These are phyloP conservation scores for Flaveria ramosissima DNA, from an alignment of 129 eudicot genomes.

Conservation along the genomic window DNA sequence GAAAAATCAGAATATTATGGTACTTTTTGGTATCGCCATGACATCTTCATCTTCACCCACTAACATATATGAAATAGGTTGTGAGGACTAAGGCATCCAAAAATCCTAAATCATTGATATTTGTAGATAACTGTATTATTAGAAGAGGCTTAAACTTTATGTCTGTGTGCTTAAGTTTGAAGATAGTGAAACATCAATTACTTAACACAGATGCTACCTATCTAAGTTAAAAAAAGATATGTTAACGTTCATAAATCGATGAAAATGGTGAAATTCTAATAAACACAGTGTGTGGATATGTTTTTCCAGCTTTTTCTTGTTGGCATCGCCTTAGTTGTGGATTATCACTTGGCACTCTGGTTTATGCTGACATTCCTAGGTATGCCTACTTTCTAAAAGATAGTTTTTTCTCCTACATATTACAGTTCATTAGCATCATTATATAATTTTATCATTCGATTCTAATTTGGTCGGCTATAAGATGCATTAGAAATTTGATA, in stretches of 20 bases:
- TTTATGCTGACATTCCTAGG: slow-evolving; percentile 69
- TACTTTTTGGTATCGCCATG: neutral
- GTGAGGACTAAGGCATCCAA: slow-evolving; percentile 7
- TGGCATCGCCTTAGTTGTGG: slow-evolving; percentile 66
- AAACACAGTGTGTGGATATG: neutral
- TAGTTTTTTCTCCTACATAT: neutral
- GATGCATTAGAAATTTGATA: slow-evolving; percentile 18
- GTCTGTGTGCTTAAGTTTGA: neutral
- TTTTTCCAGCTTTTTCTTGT: slow-evolving; percentile 67
- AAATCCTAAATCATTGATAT: neutral
- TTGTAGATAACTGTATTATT: slow-evolving; percentile 16
- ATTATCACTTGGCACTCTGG: slow-evolving; percentile 89
- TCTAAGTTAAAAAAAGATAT: neutral
- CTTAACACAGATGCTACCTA: neutral
- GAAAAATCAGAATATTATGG: neutral
- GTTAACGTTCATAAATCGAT: neutral
- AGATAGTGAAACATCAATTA: neutral
- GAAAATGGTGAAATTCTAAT: neutral
- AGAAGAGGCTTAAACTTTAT: neutral
- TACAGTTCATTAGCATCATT: neutral
- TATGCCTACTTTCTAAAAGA: slow-evolving; percentile 42
- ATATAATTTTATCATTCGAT: neutral
- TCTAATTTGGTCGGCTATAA: neutral
- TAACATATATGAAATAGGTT: slow-evolving; percentile 9
- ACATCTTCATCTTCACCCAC: neutral